Evolutionary conservation across 164 flowering plant genomes (phyloP).

Genomic region (Vitis amurensis): DNA sequence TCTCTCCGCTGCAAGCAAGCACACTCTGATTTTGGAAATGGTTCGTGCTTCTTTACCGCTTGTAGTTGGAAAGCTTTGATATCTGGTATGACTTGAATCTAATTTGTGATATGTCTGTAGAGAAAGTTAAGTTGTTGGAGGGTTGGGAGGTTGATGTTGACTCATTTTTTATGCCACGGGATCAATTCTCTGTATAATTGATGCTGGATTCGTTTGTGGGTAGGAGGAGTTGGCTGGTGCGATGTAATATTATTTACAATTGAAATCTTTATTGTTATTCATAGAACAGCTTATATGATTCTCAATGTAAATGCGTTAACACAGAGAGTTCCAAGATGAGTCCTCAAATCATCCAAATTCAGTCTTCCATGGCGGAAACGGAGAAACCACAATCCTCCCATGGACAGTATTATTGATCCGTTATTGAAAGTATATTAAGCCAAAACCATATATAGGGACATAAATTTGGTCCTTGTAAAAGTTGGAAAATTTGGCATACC

Average conservation of each 20-base stretch:
- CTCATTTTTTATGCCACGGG: constrained; percentile 5
- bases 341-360: background rate
- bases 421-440: too few species aligned
- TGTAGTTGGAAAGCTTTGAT: background rate
- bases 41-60: background rate
- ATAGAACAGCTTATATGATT: background rate
- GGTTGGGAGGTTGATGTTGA: background rate
- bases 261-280: constrained; percentile 1
- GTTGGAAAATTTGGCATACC: too few species aligned
- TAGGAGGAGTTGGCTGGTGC: background rate
- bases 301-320: constrained; percentile 1
- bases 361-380: too few species aligned
- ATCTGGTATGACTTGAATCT: background rate
- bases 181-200: constrained; percentile 8
- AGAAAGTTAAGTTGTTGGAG: background rate
- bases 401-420: too few species aligned
- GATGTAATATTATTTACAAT: background rate
- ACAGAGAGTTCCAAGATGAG: background rate
- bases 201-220: background rate
- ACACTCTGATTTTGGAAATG: too few species aligned
- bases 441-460: too few species aligned
- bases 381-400: too few species aligned
- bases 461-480: too few species aligned
- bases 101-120: background rate
- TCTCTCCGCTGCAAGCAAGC: background rate